Conservation (phyloP, 345 rosid genomes). For the Hibiscus tridactylites region DNA sequence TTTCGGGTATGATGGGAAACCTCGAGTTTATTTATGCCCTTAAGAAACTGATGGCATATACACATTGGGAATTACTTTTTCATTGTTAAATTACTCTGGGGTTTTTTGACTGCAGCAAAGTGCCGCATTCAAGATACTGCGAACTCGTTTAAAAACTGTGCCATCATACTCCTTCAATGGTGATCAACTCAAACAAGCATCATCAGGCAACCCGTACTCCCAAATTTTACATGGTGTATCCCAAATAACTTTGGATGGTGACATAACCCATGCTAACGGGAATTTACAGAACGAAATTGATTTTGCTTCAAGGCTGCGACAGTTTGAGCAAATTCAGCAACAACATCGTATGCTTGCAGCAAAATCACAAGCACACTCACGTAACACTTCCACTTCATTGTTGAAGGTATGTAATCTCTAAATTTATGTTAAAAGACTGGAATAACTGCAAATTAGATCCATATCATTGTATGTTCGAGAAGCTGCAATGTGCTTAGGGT, state of each 20-base stretch:
- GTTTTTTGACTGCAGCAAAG: slow-evolving; percentile 63
- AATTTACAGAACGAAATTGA: slow-evolving; percentile 65
- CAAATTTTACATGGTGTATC: slow-evolving; percentile 49
- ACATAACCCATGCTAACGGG: slow-evolving; percentile 40
- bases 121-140: slow-evolving; percentile 74
- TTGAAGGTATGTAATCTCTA: slow-evolving; percentile 34
- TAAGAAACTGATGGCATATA: background rate
- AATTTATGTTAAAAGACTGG: background rate
- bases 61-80: background rate
- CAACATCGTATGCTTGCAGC: slow-evolving; percentile 63
- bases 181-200: slow-evolving; percentile 56
- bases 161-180: slow-evolving; percentile 69
- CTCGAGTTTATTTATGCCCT: background rate
- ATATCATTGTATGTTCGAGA: background rate
- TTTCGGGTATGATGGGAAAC: background rate
- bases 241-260: slow-evolving; percentile 56
- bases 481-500: background rate
- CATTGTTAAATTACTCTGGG: background rate
- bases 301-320: slow-evolving; percentile 61
- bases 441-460: background rate
- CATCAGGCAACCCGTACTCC: slow-evolving; percentile 65
- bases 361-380: slow-evolving; percentile 42
- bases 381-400: slow-evolving; percentile 31
- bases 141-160: slow-evolving; percentile 82
- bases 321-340: slow-evolving; percentile 75